Conservation (phyloP, 306 rosid genomes). For the Canavalia ensiformis region DNA sequence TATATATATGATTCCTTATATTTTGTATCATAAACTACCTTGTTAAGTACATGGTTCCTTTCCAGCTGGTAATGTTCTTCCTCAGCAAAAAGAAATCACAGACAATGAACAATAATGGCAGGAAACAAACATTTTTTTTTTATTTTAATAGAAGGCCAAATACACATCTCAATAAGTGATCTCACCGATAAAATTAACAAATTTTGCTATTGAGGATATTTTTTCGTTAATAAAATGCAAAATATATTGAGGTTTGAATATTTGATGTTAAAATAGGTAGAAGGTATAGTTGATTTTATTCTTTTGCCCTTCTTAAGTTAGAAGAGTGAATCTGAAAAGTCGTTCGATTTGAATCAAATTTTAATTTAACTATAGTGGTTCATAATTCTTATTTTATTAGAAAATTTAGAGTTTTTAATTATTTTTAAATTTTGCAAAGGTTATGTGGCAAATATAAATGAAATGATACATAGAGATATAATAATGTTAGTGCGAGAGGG, state of each 20-base stretch:
- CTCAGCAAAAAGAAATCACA: not conserved
- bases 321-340: conserved; percentile 28
- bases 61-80: not conserved
- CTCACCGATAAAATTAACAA: not conserved
- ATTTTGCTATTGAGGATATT: not conserved
- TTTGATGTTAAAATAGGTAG: not conserved
- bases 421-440: not conserved
- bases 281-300: not conserved
- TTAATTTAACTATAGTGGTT: not conserved
- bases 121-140: not conserved
- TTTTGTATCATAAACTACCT: not conserved
- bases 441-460: too few relatives aligned
- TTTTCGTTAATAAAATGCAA: not conserved
- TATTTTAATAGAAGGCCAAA: not conserved
- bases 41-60: not conserved
- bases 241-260: not conserved
- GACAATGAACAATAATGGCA: not conserved
- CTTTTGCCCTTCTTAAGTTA: not conserved
- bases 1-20: too few relatives aligned
- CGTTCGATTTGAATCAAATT: not conserved
- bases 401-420: not conserved
- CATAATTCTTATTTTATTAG: not conserved
- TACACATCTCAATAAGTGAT: too few relatives aligned
- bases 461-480: too few relatives aligned
- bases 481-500: too few relatives aligned